Evolutionary conservation across 768 basidiomycete species (phyloP).

Genomic region (Collybia mongolica): DNA sequence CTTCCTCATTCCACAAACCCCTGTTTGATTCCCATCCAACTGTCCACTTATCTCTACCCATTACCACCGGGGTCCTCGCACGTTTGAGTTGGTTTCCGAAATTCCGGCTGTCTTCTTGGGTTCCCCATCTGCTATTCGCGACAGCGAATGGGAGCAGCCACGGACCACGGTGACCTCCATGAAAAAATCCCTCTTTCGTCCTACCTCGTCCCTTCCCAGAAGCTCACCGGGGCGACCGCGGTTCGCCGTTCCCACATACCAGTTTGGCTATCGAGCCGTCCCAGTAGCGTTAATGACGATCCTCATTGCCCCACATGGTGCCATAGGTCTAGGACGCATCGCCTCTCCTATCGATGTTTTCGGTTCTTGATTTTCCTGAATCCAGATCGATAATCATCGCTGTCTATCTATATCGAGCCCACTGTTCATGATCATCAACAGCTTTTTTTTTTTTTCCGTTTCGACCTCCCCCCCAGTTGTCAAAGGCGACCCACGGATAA

Average conservation of each 20-base stretch:
- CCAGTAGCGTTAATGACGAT: neutral
- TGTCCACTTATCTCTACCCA: neutral
- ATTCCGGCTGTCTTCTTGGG: neutral
- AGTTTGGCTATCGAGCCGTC: no score
- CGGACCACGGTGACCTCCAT: neutral
- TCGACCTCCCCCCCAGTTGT: neutral
- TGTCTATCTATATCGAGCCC: conserved; percentile 4
- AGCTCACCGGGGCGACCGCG: neutral
- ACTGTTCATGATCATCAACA: neutral
- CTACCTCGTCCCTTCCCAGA: neutral
- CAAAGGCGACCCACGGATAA: no score
- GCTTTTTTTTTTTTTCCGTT: conserved; percentile 1
- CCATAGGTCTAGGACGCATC: neutral
- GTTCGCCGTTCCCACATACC: neutral
- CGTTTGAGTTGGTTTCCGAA: conserved; percentile 9
- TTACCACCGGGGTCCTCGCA: conserved; percentile 10
- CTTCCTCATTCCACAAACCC: neutral
- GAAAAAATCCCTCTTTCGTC: neutral
- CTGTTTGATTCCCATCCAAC: neutral
- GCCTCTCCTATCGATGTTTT: neutral
- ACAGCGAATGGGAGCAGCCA: conserved; percentile 8
- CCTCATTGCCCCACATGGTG: neutral
- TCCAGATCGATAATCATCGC: neutral
- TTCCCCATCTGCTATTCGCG: conserved; percentile 6
- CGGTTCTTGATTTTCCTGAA: neutral